Evolutionary conservation across 495 filamentous ascomycete species (phyloP).

Genomic region (Evernia prunastri): DNA sequence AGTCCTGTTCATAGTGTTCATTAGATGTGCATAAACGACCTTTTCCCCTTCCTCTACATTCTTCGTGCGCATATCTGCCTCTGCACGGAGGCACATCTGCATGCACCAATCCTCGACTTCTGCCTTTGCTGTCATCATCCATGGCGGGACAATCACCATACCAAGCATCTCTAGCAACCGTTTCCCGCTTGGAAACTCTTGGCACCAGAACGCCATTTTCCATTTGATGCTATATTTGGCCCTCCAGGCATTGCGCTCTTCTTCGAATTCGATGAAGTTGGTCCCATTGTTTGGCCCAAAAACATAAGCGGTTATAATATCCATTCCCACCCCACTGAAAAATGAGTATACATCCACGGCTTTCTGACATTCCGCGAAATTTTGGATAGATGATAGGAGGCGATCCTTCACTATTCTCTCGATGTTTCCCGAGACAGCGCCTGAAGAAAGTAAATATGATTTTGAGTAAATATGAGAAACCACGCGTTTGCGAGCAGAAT

Average conservation of each 20-base stretch:
- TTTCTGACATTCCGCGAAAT: slow-evolving; percentile 26
- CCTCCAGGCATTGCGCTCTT: not conserved
- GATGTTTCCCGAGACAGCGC: slow-evolving; percentile 44
- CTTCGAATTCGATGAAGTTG: slow-evolving; percentile 47
- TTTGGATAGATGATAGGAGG: slow-evolving; percentile 47
- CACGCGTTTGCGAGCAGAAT: too few relatives aligned
- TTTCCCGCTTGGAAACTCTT: not conserved
- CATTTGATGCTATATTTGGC: not conserved
- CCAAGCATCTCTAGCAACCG: not conserved
- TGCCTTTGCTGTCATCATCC: not conserved
- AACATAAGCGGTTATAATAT: slow-evolving; percentile 49
- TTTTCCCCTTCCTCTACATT: not conserved
- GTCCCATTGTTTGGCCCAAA: slow-evolving; percentile 45
- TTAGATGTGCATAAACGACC: not conserved
- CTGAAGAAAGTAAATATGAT: slow-evolving; percentile 53
- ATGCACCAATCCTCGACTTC: not conserved
- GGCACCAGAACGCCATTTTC: too few relatives aligned
- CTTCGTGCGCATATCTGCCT: not conserved
- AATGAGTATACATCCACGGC: slow-evolving; percentile 42
- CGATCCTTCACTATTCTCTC: slow-evolving; percentile 47
- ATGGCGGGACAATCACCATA: not conserved
- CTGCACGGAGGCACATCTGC: not conserved
- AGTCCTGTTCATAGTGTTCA: not conserved
- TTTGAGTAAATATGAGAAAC: slow-evolving; percentile 70
- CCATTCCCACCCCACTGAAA: slow-evolving; percentile 47